These are phyloP conservation scores for Rhipidocladum racemiflorum DNA, from an alignment of 176 grass and related monocot genomes.

Conservation along the genomic window DNA sequence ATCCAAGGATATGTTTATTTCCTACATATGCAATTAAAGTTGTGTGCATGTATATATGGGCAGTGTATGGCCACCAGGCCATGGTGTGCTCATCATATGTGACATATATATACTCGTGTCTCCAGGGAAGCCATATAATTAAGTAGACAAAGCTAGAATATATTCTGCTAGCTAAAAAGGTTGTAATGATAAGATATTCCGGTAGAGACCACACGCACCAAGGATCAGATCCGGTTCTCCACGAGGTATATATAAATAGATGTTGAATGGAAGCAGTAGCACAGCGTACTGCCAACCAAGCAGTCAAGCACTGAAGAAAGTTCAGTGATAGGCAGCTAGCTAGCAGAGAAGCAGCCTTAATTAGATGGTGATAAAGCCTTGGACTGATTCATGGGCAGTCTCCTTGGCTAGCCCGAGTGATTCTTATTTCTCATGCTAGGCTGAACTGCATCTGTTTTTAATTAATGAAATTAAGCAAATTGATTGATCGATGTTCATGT, in stretches of 20 bases:
- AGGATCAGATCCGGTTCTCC: background rate
- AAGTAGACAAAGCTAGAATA: background rate
- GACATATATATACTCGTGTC: conserved; percentile 8
- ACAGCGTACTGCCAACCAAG: background rate
- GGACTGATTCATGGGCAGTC: conserved; percentile 32
- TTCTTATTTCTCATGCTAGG: conserved; percentile 29
- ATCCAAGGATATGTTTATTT: conserved; percentile 7
- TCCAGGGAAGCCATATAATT: background rate
- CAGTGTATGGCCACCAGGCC: background rate
- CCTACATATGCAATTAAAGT: background rate
- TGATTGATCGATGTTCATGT: background rate
- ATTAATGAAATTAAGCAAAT: too few relatives aligned
- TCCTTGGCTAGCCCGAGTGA: conserved; percentile 42
- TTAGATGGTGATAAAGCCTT: conserved; percentile 17
- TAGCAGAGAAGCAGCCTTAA: conserved; percentile 19
- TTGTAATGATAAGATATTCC: background rate
- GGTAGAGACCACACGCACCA: background rate
- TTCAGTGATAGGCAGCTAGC: background rate
- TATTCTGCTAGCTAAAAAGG: background rate
- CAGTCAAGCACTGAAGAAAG: background rate
- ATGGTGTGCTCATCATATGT: conserved; percentile 16
- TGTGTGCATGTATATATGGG: background rate
- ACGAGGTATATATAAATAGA: background rate
- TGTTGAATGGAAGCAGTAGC: background rate
- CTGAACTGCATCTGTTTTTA: background rate